Conservation (phyloP, 2,329 filamentous ascomycete genomes). For the Alternaria triticimaculans region DNA sequence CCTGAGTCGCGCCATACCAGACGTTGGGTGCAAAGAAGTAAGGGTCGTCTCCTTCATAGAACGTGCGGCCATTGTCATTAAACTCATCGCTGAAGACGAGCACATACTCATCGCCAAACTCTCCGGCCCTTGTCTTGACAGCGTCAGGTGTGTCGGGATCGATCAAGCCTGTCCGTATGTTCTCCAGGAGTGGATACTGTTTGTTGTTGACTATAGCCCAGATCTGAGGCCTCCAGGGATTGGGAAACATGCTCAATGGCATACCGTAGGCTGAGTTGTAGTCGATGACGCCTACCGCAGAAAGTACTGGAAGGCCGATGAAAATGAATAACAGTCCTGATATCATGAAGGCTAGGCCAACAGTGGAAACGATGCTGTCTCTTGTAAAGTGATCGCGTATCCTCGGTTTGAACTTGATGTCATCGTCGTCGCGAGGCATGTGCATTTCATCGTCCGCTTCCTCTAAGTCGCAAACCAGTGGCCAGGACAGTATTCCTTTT, state of each 20-base stretch:
- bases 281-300: constrained; percentile 50
- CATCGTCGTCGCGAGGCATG: constrained; percentile 59
- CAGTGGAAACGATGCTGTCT: constrained; percentile 52
- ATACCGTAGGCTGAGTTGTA: constrained; percentile 50
- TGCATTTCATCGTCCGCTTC: constrained; percentile 64
- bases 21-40: constrained; percentile 61
- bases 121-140: constrained; percentile 54
- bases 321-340: constrained; percentile 59
- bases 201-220: constrained; percentile 59
- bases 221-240: constrained; percentile 32
- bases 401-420: constrained; percentile 52
- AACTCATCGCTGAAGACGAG: constrained; percentile 66
- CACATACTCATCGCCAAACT: constrained; percentile 55
- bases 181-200: constrained; percentile 56
- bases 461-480: constrained; percentile 57
- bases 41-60: constrained; percentile 64
- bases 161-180: constrained; percentile 57
- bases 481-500: constrained; percentile 50
- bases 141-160: constrained; percentile 59
- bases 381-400: constrained; percentile 55
- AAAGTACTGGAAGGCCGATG: constrained; percentile 59
- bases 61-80: constrained; percentile 59
- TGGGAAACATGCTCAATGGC: constrained; percentile 50
- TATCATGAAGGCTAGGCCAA: constrained; percentile 55
- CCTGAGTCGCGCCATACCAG: constrained; percentile 62